A percentile compares a stretch with the other conserved stretches of the same genome.
These are phyloP conservation scores for Liriodendron chinense DNA, from an alignment of 164 flowering plant species.

Conservation along the genomic window DNA sequence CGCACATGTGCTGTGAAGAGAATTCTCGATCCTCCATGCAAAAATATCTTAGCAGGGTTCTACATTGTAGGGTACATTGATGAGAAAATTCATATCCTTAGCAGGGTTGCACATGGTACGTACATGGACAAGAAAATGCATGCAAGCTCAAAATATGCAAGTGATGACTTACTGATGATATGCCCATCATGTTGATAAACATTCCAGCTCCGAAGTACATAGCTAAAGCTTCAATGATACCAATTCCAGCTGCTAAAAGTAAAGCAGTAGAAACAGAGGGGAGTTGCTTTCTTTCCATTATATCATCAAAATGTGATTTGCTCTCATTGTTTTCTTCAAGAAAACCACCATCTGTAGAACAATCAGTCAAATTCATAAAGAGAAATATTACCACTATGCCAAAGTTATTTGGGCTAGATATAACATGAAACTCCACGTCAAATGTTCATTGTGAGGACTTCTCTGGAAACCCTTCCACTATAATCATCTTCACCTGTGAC, in stretches of 20 bases:
- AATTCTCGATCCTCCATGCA: not conserved
- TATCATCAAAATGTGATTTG: conserved; percentile 1
- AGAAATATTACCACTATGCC: not conserved
- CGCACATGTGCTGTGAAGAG: not conserved
- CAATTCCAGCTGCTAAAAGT: conserved; percentile 77
- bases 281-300: conserved; percentile 58
- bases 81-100: too few relatives aligned
- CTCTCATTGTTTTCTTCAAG: conserved; percentile 22
- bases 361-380: conserved; percentile 1
- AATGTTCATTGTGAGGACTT: not conserved
- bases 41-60: not conserved
- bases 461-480: too few relatives aligned
- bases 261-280: conserved; percentile 96
- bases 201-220: conserved; percentile 75
- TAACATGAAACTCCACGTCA: not conserved
- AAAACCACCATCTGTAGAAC: conserved; percentile 21
- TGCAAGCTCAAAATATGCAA: not conserved
- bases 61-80: too few relatives aligned
- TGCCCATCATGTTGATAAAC: conserved; percentile 79
- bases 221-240: conserved; percentile 78
- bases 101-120: not conserved
- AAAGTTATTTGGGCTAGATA: not conserved
- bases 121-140: not conserved
- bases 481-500: conserved; percentile 42
- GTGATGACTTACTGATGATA: conserved; percentile 55